Conservation (phyloP, 352 stramenopile genomes). For the Blastocystis hominis region DNA sequence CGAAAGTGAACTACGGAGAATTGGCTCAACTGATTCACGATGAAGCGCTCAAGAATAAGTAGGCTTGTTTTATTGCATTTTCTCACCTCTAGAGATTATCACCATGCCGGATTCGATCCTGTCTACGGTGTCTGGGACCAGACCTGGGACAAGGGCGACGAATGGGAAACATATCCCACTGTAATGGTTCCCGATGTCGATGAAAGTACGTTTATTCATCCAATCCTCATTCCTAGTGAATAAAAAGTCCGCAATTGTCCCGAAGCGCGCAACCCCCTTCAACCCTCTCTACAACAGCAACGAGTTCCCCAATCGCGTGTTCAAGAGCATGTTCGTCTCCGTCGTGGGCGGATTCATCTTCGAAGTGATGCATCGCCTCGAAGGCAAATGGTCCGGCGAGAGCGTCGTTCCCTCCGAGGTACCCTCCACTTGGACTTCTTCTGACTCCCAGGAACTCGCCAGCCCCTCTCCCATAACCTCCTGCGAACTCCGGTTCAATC, state of each 20-base stretch:
- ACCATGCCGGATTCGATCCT: conserved; percentile 21
- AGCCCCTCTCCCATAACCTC: neutral
- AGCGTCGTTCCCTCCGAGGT: neutral
- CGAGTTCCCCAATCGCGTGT: conserved; percentile 41
- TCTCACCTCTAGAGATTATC: conserved; percentile 40
- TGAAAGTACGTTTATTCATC: neutral
- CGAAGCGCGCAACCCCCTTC: neutral
- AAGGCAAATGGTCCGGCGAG: conserved; percentile 57
- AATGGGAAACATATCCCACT: conserved; percentile 42
- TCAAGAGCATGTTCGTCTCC: conserved; percentile 50
- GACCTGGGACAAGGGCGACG: conserved; percentile 35
- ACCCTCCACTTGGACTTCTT: too few species aligned
- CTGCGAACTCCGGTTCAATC: conserved; percentile 29
- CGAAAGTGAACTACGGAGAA: conserved; percentile 43
- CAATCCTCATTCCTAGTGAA: neutral
- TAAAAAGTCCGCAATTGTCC: conserved; percentile 15
- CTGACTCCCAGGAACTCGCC: neutral
- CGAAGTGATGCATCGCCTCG: conserved; percentile 53
- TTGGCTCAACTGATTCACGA: conserved; percentile 51
- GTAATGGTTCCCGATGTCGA: conserved; percentile 34
- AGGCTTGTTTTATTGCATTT: neutral
- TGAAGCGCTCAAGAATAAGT: conserved; percentile 35
- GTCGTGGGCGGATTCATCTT: conserved; percentile 53
- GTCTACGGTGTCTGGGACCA: conserved; percentile 26
- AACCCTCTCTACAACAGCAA: neutral